phyloP scores from a whole-genome alignment of 345 rosid genomes.

The Linum tenue region DNA sequence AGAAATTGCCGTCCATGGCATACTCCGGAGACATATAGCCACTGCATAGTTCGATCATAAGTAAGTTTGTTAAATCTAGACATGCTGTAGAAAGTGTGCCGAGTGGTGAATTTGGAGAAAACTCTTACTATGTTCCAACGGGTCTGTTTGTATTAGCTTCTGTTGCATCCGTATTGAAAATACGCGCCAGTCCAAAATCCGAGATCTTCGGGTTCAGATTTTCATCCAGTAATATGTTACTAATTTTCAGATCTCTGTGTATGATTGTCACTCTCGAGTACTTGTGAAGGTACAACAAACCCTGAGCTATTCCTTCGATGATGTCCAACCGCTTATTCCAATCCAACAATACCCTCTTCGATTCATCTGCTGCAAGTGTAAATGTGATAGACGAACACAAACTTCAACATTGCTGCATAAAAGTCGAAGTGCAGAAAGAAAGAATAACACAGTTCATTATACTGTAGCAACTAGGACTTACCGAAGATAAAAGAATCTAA shows the following conservation, averaged over 20 bases:
- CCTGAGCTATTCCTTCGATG: neutral
- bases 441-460: too few species aligned
- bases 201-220: neutral
- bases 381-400: too few species aligned
- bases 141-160: conserved; percentile 1
- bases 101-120: neutral
- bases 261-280: conserved; percentile 2
- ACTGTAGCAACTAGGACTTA: neutral
- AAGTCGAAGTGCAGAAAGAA: too few species aligned
- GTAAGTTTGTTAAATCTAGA: too few species aligned
- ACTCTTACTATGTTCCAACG: conserved; percentile 2
- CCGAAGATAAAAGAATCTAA: conserved; percentile 1
- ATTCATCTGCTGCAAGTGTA: neutral
- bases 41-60: neutral
- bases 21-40: conserved; percentile 6
- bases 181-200: neutral
- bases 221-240: neutral
- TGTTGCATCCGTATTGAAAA: neutral
- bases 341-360: neutral
- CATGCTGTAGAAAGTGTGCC: too few species aligned
- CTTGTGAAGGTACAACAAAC: conserved; percentile 2
- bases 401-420: neutral
- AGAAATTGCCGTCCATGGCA: conserved; percentile 5
- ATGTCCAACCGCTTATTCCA: neutral
- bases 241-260: conserved; percentile 2